Base-by-base conservation (phyloP, 1,284 basidiomycete species). In the Mixia osmundae region DNA sequence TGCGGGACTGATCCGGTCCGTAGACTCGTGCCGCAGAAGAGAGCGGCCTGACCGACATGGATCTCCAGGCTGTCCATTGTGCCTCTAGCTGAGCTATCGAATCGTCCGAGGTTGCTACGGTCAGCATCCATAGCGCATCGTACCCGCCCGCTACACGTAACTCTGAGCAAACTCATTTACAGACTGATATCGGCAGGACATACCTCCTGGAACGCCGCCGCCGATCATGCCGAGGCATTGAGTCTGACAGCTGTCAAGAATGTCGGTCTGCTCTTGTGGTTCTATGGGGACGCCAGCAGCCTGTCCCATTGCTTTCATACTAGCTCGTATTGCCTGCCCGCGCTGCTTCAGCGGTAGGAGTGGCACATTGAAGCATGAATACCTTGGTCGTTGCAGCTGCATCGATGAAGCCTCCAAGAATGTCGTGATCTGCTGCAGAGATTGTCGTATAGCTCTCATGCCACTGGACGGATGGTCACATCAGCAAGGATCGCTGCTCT, bases 201-300 rank as follows among this genome's bases (percentile, higher is more conserved):
- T 48, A 77, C 82, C 87, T 41, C 89, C 89, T 1, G 91, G 91
- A 3, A 97, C 89, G 22, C 89, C 89, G 25, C 85, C 87, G 7
- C 80, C 85, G 23, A 97, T 64, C 3, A 95, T 72, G 28, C 89
- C 91, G 2, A 72, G 67, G 40, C 74, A 65, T 4, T 47, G 28
- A 12, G 67, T 60, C 19, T 75, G 62, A 46, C 80, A 89, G 5
- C 65, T 63, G 52, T 94, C 71, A 32, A 99, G 66, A n/a, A 99
- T 65, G 25, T 63, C 58, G 0, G 80, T 85, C 59, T 97, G 91
- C 55, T 79, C 72, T 5, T 63, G 57, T 1, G 91, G 91, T 55
- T 99, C 91, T 44, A 99, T 87, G 8, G 79, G 77, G 8, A 87
- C 82, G 9, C 62, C 70, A 0, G 78, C 70, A 1, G 66, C 61